Conservation (phyloP, 768 basidiomycete species). For the Bullera alba region DNA sequence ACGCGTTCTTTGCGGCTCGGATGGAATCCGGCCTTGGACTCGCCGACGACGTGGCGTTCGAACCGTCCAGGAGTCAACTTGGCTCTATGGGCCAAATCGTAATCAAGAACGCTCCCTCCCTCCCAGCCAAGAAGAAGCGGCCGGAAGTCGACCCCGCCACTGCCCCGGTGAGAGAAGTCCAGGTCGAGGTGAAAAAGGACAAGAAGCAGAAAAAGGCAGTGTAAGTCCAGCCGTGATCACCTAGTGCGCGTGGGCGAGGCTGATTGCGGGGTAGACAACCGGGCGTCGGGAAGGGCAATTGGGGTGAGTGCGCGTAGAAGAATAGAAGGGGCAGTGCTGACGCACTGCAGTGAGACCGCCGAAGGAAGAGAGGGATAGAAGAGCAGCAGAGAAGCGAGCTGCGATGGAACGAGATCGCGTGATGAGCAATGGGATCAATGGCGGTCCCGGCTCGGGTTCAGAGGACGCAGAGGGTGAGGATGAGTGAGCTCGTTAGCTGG, state of each 20-base stretch:
- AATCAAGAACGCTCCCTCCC: constrained; percentile 10
- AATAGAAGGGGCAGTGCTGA: constrained; percentile 1
- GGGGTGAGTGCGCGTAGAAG: constrained; percentile 29
- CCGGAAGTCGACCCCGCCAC: not conserved
- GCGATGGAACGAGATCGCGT: not conserved
- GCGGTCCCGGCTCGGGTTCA: not conserved
- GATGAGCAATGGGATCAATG: not conserved
- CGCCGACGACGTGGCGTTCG: constrained; percentile 32
- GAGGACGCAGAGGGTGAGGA: constrained; percentile 2
- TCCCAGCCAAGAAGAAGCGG: constrained; percentile 14
- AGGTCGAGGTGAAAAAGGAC: constrained; percentile 16
- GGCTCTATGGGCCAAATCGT: constrained; percentile 38
- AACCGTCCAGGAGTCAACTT: constrained; percentile 26
- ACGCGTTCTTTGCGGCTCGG: constrained; percentile 55
- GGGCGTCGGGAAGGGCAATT: constrained; percentile 39
- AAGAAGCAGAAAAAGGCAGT: constrained; percentile 19
- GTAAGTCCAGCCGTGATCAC: constrained; percentile 13
- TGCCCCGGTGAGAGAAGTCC: no score
- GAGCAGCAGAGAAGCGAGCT: constrained; percentile 20
- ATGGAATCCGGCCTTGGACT: constrained; percentile 26
- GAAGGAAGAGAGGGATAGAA: constrained; percentile 28
- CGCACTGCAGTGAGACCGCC: constrained; percentile 28
- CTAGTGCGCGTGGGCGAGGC: not conserved
- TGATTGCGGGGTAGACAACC: constrained; percentile 7
- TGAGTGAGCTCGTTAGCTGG: no score